Evolutionary conservation across 139 green algal genomes (phyloP).

Genomic region (Dunaliella sp.): DNA sequence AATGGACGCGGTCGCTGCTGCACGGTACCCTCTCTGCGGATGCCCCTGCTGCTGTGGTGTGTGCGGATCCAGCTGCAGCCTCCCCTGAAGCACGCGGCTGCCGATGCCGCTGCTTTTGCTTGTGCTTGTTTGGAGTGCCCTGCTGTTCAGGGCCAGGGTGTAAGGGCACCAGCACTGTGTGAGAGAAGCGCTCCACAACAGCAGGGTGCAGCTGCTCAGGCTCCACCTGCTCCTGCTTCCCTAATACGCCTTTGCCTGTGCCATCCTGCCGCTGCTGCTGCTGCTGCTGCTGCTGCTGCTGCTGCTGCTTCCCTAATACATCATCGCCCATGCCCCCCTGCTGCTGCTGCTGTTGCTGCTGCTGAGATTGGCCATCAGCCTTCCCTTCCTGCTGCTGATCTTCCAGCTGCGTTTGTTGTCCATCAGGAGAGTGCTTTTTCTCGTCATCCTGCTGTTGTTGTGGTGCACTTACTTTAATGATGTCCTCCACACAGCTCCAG

Average conservation of each 20-base stretch:
- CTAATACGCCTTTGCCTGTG: too few species aligned
- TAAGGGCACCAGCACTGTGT: neutral
- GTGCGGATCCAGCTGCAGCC: neutral
- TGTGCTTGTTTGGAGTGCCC: too few species aligned
- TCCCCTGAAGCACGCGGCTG: neutral
- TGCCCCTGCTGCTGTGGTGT: neutral
- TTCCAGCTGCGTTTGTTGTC: too few species aligned
- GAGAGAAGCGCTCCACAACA: neutral
- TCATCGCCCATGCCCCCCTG: too few species aligned
- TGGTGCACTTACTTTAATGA: too few species aligned
- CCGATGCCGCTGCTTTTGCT: neutral
- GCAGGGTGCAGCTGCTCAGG: neutral
- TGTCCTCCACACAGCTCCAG: neutral
- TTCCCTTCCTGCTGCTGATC: neutral
- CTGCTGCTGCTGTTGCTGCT: neutral
- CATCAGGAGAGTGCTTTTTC: too few species aligned
- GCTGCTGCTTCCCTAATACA: too few species aligned
- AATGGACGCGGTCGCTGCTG: neutral
- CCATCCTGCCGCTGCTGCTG: neutral
- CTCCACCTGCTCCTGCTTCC: too few species aligned
- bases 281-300: too few species aligned
- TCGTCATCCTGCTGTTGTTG: too few species aligned
- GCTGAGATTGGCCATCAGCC: too few species aligned
- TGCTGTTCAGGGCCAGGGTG: neutral
- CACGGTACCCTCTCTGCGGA: too few species aligned